A percentile compares a stretch with the other conserved stretches of the same genome.
Evolutionary conservation across 2,329 filamentous ascomycete species (phyloP).

Genomic region (Fusarium foetens): DNA sequence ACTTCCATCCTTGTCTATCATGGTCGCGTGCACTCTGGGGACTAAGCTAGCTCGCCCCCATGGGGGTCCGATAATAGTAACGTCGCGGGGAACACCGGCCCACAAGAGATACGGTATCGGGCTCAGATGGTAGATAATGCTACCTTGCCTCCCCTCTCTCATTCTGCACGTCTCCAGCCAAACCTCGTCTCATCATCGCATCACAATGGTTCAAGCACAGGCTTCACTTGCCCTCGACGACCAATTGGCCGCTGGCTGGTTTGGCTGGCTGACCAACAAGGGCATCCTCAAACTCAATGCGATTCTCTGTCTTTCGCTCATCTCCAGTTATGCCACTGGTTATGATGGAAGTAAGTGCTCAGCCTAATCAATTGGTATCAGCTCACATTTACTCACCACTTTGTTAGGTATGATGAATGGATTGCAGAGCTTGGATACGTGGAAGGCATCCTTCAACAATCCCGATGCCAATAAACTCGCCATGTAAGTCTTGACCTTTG

Average conservation of each 20-base stretch:
- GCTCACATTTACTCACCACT: background rate
- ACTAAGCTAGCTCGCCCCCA: slow-evolving; percentile 7
- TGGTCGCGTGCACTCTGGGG: slow-evolving; percentile 16
- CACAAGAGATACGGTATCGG: slow-evolving; percentile 8
- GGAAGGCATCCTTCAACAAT: slow-evolving; percentile 11
- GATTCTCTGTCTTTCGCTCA: slow-evolving; percentile 15
- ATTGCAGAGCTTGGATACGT: slow-evolving; percentile 8
- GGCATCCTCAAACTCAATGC: slow-evolving; percentile 20
- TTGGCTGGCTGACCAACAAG: slow-evolving; percentile 14
- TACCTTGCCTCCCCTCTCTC: slow-evolving; percentile 10
- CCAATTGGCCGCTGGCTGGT: slow-evolving; percentile 19
- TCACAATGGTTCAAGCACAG: slow-evolving; percentile 21
- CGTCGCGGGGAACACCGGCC: slow-evolving; percentile 23
- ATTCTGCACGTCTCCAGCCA: background rate
- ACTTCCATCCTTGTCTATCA: background rate
- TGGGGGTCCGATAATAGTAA: slow-evolving; percentile 12
- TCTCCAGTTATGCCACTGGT: slow-evolving; percentile 14
- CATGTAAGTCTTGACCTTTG: slow-evolving; percentile 1
- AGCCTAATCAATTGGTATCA: accelerated
- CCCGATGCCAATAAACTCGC: slow-evolving; percentile 9
- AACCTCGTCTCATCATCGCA: background rate
- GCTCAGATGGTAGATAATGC: slow-evolving; percentile 12
- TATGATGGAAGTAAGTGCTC: slow-evolving; percentile 10
- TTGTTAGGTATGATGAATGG: slow-evolving; percentile 9
- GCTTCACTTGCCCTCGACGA: slow-evolving; percentile 16